phyloP scores from a whole-genome alignment of 2,329 filamentous ascomycete genomes.

The Decorospora gaudefroyi region DNA sequence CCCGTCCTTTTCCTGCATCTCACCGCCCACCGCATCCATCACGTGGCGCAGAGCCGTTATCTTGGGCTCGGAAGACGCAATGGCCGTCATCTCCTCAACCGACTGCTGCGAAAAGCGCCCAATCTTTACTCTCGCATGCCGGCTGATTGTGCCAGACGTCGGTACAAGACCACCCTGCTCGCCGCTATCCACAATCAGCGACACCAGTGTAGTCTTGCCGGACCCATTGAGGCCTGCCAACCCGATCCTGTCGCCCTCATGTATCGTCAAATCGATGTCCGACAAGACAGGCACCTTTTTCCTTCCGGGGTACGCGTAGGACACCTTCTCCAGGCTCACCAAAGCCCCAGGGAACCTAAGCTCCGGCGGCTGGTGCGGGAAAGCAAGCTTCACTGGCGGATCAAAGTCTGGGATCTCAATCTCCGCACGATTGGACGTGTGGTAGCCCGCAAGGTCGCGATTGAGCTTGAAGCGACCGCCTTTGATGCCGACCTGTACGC shows the following conservation, averaged over 20 bases:
- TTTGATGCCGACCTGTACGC: conserved; percentile 70
- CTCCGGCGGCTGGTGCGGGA: conserved; percentile 66
- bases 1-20: conserved; percentile 67
- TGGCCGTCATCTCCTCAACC: conserved; percentile 67
- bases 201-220: conserved; percentile 79
- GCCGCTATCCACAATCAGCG: conserved; percentile 64
- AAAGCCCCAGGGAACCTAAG: conserved; percentile 76
- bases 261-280: conserved; percentile 69
- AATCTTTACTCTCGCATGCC: conserved; percentile 70
- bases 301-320: conserved; percentile 64
- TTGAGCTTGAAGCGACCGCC: conserved; percentile 82
- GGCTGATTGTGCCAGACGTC: conserved; percentile 64
- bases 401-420: conserved; percentile 71
- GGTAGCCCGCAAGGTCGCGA: conserved; percentile 64
- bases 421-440: conserved; percentile 61
- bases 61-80: conserved; percentile 56
- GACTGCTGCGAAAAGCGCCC: conserved; percentile 83
- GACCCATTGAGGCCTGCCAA: conserved; percentile 79
- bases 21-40: conserved; percentile 57
- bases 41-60: conserved; percentile 70
- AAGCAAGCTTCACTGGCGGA: conserved; percentile 60
- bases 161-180: conserved; percentile 52
- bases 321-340: conserved; percentile 70
- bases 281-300: conserved; percentile 58
- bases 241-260: conserved; percentile 74